Evolutionary conservation across 441 rosid genomes (phyloP), one percentile per base, ranked within the genome.

Genomic region (Monsonia emarginata): DNA sequence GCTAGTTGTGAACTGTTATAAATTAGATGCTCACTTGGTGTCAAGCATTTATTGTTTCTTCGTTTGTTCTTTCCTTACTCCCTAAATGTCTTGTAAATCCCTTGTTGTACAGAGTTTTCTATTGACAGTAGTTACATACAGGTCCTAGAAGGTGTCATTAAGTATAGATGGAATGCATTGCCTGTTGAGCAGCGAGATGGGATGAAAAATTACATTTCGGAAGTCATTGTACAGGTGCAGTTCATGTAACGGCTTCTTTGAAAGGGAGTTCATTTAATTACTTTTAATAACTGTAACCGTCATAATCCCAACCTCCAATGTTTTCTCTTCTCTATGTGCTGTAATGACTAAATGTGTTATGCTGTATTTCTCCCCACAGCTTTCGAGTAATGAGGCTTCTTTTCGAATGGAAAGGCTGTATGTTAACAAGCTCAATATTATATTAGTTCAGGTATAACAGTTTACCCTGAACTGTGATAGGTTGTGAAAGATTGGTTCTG

Each of bases 131-230:
- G 6, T 22, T 65, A 32, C 72, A 22, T 78, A 27, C 81, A 95
- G 99, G 98, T 95, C 65, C 85, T 95, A 67, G 99, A 95, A 84
- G 93, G 97, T 66, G 99, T 95, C 64, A 95, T 95, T 31, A 95
- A 92, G 84, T 95, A 95, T 69, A 85, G 98, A 70, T 95, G 99
- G 99, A 95, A 95, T 76, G 99, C 96, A 4, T 83, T 95, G 75
- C 99, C 99, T 21, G 94, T 78, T 70, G 95, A 87, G 74, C 99
- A 95, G 72, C 85, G 99, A 57, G 99, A 95, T 83, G 98, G 99
- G 63, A 95, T 95, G 99, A 95, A 88, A 83, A 95, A 95, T 75
- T 92, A 95, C 72, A 95, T 95, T 69, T 95, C 98, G 34, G 99
- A 92, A 83, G 94, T 95, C 71, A 95, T 95, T 69, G 99, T 92